Evolutionary conservation across 306 rosid genomes (phyloP).

Genomic region (Arachis stenosperma): DNA sequence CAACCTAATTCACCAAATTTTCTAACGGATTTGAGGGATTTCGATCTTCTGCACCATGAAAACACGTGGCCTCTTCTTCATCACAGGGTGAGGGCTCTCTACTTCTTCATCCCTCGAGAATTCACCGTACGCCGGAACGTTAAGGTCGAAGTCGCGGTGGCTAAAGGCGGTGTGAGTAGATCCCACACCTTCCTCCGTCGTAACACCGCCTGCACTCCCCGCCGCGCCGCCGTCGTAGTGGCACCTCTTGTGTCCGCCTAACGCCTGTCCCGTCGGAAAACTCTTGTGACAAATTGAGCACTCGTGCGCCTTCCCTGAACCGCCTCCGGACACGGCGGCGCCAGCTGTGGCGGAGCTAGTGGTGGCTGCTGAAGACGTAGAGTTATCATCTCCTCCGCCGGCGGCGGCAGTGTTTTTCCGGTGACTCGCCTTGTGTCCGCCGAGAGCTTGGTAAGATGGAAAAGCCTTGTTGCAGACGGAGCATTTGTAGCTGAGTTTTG

Average conservation of each 20-base stretch:
- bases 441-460: slow-evolving; percentile 87
- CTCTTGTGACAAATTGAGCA: slow-evolving; percentile 90
- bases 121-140: slow-evolving; percentile 81
- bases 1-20: not conserved
- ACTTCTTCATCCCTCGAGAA: slow-evolving; percentile 77
- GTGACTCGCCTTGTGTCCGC: slow-evolving; percentile 97
- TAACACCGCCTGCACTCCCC: slow-evolving; percentile 33
- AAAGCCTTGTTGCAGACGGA: slow-evolving; percentile 80
- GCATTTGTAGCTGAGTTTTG: slow-evolving; percentile 61
- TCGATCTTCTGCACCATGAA: slow-evolving; percentile 50
- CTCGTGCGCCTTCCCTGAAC: slow-evolving; percentile 60
- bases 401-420: slow-evolving; percentile 54
- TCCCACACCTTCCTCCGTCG: slow-evolving; percentile 75
- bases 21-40: slow-evolving; percentile 39
- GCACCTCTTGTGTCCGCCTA: slow-evolving; percentile 98
- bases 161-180: slow-evolving; percentile 58
- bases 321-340: slow-evolving; percentile 32
- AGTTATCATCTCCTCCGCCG: slow-evolving; percentile 43
- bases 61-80: slow-evolving; percentile 64
- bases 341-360: slow-evolving; percentile 35
- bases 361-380: slow-evolving; percentile 62
- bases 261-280: slow-evolving; percentile 93
- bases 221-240: slow-evolving; percentile 83
- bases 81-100: slow-evolving; percentile 79
- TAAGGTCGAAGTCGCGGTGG: slow-evolving; percentile 75